A percentile compares a stretch with the other conserved stretches of the same genome.
phyloP scores from a whole-genome alignment of 306 rosid species.

The Elaeagnus macrophylla region DNA sequence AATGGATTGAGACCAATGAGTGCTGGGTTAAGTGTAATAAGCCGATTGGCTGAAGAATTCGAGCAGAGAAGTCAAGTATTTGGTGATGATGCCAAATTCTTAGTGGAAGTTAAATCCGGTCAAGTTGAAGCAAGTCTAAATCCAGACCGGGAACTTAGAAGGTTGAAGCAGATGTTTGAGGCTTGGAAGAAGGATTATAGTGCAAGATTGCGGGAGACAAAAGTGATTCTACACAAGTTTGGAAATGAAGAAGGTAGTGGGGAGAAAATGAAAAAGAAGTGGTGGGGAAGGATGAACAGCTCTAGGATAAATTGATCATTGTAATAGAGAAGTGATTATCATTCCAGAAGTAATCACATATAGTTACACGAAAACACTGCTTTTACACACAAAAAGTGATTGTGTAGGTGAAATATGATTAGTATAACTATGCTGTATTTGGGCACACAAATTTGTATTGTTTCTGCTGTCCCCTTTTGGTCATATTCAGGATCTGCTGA shows the following conservation, averaged over 20 bases:
- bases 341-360: no score
- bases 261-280: slow-evolving; percentile 68
- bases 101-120: slow-evolving; percentile 98
- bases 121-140: slow-evolving; percentile 86
- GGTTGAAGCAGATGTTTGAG: slow-evolving; percentile 95
- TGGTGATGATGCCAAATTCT: slow-evolving; percentile 97
- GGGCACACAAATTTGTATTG: no score
- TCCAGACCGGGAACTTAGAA: slow-evolving; percentile 86
- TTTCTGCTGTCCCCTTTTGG: no score
- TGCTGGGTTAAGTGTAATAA: slow-evolving; percentile 92
- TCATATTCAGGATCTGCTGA: no score
- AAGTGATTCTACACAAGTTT: slow-evolving; percentile 69
- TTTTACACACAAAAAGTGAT: no score
- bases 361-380: no score
- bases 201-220: slow-evolving; percentile 77
- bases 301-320: slow-evolving; percentile 51
- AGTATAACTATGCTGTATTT: no score
- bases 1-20: slow-evolving; percentile 85
- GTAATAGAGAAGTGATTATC: not conserved
- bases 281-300: slow-evolving; percentile 99
- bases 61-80: slow-evolving; percentile 98
- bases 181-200: slow-evolving; percentile 95
- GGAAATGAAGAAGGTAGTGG: slow-evolving; percentile 66
- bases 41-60: slow-evolving; percentile 88
- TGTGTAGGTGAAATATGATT: no score